Evolutionary conservation across 768 basidiomycete species (phyloP), one percentile per base, ranked within the genome.

Genomic region (Termitomyces heimii): DNA sequence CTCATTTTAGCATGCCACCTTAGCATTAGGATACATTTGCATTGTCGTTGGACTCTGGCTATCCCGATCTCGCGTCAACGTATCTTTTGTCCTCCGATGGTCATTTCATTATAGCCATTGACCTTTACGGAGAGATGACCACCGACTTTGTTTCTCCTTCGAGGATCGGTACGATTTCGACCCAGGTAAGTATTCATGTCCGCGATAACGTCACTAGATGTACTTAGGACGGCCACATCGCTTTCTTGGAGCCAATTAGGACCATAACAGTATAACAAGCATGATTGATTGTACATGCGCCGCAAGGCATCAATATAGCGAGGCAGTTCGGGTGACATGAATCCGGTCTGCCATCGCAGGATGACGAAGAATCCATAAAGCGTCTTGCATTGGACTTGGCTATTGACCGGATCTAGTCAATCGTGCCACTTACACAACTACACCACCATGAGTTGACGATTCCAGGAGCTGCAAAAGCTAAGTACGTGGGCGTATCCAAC

Each of bases 401-500:
- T 9, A 26, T 29, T 48, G 35, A 39, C 54, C 54, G 22, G 20
- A 48, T 55, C 37, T 55, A 24, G 54, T 37, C 9, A 24, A 29
- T 35, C 32, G 24, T 46, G 26, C 26, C 45, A 39, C 35, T 31
- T 9, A 29, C 9, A 47, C 14, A 32, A 55, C 35, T 35, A 12
- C n/a, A 20, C 20, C 24, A 55, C 26, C 54, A 12, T 14, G 20
- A 13, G 28, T 20, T 5, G 43, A 45, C 54, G 18, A 34, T 22
- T 43, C 9, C n/a, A 43, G 39, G 51, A 50, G 39, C n/a, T 40
- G 46, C 8, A 49, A 26, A 24, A 35, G 13, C 20, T 12, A 28
- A 40, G 29, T 45, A 43, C 52, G 45, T 48, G 57, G 57, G 57
- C 52, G 39, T 39, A 58, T 58, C 57, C 52, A 58, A 53, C 35